These are phyloP conservation scores for Gomphus sp. DNA, from an alignment of 1,284 basidiomycete genomes.

Conservation along the genomic window DNA sequence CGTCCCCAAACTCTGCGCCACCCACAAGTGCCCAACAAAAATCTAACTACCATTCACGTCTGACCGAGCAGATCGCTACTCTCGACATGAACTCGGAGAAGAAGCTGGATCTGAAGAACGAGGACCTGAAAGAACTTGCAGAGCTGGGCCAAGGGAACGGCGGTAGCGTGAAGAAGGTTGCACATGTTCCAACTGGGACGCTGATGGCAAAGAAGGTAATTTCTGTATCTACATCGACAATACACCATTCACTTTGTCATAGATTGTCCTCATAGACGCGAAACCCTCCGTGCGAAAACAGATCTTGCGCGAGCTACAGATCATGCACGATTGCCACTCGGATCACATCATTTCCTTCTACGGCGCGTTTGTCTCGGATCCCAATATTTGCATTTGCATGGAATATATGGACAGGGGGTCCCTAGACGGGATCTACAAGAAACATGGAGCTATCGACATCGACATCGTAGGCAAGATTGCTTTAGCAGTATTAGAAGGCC, in stretches of 20 bases:
- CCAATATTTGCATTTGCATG: slow-evolving; percentile 99
- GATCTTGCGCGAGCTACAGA: slow-evolving; percentile 94
- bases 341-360: slow-evolving; percentile 94
- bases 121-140: slow-evolving; percentile 75
- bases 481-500: slow-evolving; percentile 84
- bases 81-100: slow-evolving; percentile 68
- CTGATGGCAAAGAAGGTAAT: slow-evolving; percentile 94
- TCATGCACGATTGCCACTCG: slow-evolving; percentile 96
- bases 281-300: slow-evolving; percentile 97
- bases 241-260: slow-evolving; percentile 4
- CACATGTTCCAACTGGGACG: slow-evolving; percentile 81
- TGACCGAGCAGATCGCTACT: slow-evolving; percentile 67
- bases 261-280: slow-evolving; percentile 98
- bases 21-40: slow-evolving; percentile 32
- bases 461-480: slow-evolving; percentile 88
- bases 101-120: slow-evolving; percentile 68
- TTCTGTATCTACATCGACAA: background rate
- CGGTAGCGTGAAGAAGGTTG: slow-evolving; percentile 93
- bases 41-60: slow-evolving; percentile 60
- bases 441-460: slow-evolving; percentile 83
- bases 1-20: slow-evolving; percentile 31
- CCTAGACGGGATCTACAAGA: slow-evolving; percentile 90
- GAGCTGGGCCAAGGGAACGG: slow-evolving; percentile 98
- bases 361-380: slow-evolving; percentile 92
- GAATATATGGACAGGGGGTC: slow-evolving; percentile 94